Conservation (phyloP, 2,329 filamentous ascomycete genomes). For the Arthrobotrys pseudoclavata region DNA sequence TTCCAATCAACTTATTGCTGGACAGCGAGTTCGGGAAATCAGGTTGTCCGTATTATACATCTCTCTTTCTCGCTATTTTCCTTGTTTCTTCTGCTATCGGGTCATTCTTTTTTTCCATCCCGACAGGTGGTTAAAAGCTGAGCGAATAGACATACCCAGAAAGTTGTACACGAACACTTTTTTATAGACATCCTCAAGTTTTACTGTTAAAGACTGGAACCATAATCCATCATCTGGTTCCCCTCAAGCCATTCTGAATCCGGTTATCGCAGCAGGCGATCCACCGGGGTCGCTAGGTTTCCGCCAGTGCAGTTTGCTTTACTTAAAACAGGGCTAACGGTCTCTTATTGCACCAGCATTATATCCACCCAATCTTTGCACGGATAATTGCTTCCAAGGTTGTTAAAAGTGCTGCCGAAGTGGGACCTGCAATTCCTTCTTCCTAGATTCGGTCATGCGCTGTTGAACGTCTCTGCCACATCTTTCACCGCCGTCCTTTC, state of each 20-base stretch:
- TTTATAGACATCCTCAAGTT: conserved; percentile 7
- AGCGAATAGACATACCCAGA: conserved; percentile 14
- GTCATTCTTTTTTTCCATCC: neutral
- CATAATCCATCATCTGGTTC: conserved; percentile 32
- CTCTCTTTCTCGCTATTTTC: neutral
- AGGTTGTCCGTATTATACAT: conserved; percentile 12
- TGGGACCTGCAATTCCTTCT: conserved; percentile 33
- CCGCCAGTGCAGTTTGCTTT: conserved; percentile 31
- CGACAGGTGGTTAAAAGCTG: conserved; percentile 10
- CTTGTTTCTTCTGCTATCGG: neutral
- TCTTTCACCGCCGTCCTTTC: conserved; percentile 1
- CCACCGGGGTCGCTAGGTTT: conserved; percentile 33
- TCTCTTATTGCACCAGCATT: conserved; percentile 33
- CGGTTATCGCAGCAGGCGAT: conserved; percentile 52
- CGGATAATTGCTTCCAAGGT: conserved; percentile 8
- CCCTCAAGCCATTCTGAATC: conserved; percentile 43
- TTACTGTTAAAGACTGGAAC: conserved; percentile 5
- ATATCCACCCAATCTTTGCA: conserved; percentile 53
- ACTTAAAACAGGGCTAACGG: conserved; percentile 51
- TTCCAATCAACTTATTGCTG: neutral
- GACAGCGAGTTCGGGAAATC: conserved; percentile 15
- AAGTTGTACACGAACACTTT: conserved; percentile 11
- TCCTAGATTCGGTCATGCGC: conserved; percentile 30
- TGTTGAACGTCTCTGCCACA: conserved; percentile 19
- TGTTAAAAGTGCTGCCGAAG: conserved; percentile 5